Evolutionary conservation across 345 rosid species (phyloP).

Genomic region (Corchorus capsularis): DNA sequence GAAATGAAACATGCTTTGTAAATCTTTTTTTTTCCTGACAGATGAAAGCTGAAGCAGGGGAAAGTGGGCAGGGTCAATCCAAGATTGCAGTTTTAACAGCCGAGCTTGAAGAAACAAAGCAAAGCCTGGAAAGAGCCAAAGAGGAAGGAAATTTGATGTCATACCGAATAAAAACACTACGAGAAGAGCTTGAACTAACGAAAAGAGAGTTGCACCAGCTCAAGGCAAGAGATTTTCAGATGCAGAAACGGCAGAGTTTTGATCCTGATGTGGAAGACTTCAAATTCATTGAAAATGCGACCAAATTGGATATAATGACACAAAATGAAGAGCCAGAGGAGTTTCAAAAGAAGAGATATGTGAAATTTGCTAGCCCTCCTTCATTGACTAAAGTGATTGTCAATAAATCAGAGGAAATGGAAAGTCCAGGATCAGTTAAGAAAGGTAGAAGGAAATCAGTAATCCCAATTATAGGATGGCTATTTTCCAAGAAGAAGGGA

Average conservation of each 20-base stretch:
- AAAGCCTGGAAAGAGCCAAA: conserved; percentile 43
- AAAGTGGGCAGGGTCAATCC: conserved; percentile 29
- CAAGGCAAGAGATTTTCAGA: conserved; percentile 27
- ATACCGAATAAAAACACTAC: conserved; percentile 36
- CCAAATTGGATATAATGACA: conserved; percentile 20
- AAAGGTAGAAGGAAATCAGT: conserved; percentile 41
- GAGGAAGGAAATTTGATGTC: conserved; percentile 47
- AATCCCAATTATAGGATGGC: conserved; percentile 54
- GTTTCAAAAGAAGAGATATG: conserved; percentile 57
- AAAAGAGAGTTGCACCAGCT: conserved; percentile 46
- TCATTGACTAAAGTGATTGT: conserved; percentile 44
- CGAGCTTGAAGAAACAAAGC: conserved; percentile 64
- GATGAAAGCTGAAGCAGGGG: conserved; percentile 32
- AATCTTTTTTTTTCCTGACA: background rate
- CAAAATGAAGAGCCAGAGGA: conserved; percentile 33
- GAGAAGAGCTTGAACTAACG: conserved; percentile 49
- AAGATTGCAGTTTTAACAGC: conserved; percentile 33
- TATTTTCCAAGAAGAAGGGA: conserved; percentile 51
- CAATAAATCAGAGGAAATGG: conserved; percentile 28
- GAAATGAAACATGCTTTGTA: background rate
- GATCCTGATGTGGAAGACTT: conserved; percentile 46
- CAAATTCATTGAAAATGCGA: conserved; percentile 43
- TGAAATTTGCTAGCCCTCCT: conserved; percentile 66
- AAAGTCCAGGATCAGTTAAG: conserved; percentile 33
- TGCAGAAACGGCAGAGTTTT: conserved; percentile 16